Percentiles rank a stretch among this genome's conserved stretches.
These are phyloP conservation scores for Dipsacomyces acuminosporus DNA, from an alignment of 371 early-diverging fungal genomes.

Conservation along the genomic window DNA sequence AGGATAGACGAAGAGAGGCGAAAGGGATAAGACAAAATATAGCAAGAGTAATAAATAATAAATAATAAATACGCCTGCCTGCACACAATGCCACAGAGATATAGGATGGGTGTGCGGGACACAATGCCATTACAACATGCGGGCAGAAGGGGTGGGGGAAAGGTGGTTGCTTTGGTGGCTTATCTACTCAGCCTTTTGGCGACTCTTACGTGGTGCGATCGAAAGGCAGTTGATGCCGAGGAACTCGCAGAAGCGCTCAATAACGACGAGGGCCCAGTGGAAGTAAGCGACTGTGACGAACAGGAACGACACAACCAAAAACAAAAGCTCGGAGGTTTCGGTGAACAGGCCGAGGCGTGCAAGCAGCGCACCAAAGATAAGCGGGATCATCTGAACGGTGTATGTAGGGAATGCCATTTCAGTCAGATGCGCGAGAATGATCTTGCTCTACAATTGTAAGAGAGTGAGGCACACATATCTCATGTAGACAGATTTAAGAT, in stretches of 20 bases:
- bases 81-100: too few relatives aligned
- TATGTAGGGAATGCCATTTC: slow-evolving; percentile 72
- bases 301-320: slow-evolving; percentile 61
- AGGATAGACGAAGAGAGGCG: too few relatives aligned
- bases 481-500: too few relatives aligned
- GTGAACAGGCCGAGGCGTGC: slow-evolving; percentile 51
- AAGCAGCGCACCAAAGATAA: slow-evolving; percentile 66
- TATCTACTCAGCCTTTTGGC: slow-evolving; percentile 29
- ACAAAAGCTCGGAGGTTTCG: slow-evolving; percentile 64
- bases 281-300: slow-evolving; percentile 68
- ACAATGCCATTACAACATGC: background rate
- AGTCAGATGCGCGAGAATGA: slow-evolving; percentile 83
- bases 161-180: background rate
- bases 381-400: slow-evolving; percentile 68
- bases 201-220: slow-evolving; percentile 52
- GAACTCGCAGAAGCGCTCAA: slow-evolving; percentile 78
- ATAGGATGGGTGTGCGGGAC: too few relatives aligned
- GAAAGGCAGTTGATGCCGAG: slow-evolving; percentile 79
- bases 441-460: slow-evolving; percentile 57
- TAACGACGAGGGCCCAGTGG: slow-evolving; percentile 79
- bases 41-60: too few relatives aligned
- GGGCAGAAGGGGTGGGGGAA: background rate
- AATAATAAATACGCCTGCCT: too few relatives aligned
- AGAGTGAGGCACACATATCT: slow-evolving; percentile 1
- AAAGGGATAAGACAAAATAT: too few relatives aligned